These are phyloP conservation scores for Trichoderma simmonsii DNA, from an alignment of 2,329 filamentous ascomycete genomes.

Conservation along the genomic window DNA sequence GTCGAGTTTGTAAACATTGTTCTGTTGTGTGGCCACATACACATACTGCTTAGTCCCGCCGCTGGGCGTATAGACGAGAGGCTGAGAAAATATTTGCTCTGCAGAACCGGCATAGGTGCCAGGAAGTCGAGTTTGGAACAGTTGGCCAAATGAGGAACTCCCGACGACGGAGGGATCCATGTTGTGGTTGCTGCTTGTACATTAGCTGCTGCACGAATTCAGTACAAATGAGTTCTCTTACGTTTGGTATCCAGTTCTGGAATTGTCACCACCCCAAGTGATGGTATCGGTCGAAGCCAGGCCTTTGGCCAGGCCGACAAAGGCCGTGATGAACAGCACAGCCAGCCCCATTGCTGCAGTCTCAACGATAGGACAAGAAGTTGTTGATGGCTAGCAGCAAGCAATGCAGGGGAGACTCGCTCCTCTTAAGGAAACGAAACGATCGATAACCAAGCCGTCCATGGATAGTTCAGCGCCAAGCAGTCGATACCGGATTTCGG, in stretches of 20 bases:
- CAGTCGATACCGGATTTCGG: not conserved
- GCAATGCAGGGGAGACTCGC: not conserved
- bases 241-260: slow-evolving; percentile 52
- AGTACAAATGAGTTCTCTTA: slow-evolving; percentile 29
- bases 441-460: not conserved
- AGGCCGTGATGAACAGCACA: slow-evolving; percentile 31
- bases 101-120: slow-evolving; percentile 47
- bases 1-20: slow-evolving; percentile 56
- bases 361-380: not conserved
- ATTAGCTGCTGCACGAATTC: not conserved
- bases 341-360: slow-evolving; percentile 27
- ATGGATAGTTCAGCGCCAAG: not conserved
- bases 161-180: slow-evolving; percentile 59
- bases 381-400: not conserved
- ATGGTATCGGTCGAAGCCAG: slow-evolving; percentile 52
- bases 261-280: slow-evolving; percentile 58
- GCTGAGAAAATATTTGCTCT: slow-evolving; percentile 54
- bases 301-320: slow-evolving; percentile 34
- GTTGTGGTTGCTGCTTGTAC: slow-evolving; percentile 52
- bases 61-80: slow-evolving; percentile 47
- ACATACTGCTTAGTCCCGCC: slow-evolving; percentile 49
- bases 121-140: slow-evolving; percentile 51
- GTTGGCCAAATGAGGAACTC: slow-evolving; percentile 52
- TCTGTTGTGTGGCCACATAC: slow-evolving; percentile 55
- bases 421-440: not conserved